Percentiles rank a stretch among this genome's conserved stretches.
These are phyloP conservation scores for Trichosanthes truncata DNA, from an alignment of 306 rosid species.

Conservation along the genomic window DNA sequence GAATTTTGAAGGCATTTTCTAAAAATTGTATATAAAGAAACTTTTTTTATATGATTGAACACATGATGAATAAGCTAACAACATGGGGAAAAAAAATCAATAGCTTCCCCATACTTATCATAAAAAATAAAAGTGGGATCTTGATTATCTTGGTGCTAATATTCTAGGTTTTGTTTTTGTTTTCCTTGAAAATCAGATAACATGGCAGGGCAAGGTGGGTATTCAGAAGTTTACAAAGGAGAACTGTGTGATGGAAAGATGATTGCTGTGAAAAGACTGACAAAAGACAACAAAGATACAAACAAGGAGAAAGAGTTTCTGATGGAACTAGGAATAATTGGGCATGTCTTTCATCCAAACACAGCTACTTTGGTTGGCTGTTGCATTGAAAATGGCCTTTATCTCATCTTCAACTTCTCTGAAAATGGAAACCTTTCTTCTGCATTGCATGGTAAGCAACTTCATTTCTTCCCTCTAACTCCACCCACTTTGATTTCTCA, in stretches of 20 bases:
- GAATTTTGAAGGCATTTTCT: too few relatives aligned
- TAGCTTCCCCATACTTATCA: too few relatives aligned
- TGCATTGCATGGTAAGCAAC: slow-evolving; percentile 60
- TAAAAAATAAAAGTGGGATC: too few relatives aligned
- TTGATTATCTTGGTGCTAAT: too few relatives aligned
- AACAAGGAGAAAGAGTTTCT: slow-evolving; percentile 88
- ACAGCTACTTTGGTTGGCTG: slow-evolving; percentile 66
- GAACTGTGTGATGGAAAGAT: slow-evolving; percentile 42
- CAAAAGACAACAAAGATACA: slow-evolving; percentile 67
- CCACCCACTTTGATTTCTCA: too few relatives aligned
- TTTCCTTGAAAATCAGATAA: slow-evolving; percentile 32
- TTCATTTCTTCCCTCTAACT: too few relatives aligned
- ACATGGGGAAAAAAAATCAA: too few relatives aligned
- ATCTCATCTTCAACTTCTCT: slow-evolving; percentile 63
- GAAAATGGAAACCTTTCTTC: slow-evolving; percentile 86
- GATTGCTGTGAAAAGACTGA: slow-evolving; percentile 83
- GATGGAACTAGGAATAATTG: slow-evolving; percentile 80
- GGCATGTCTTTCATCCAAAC: slow-evolving; percentile 80
- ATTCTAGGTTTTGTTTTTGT: too few relatives aligned
- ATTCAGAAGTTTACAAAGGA: slow-evolving; percentile 87
- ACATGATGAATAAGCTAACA: too few relatives aligned
- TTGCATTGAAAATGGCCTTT: slow-evolving; percentile 82
- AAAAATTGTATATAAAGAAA: too few relatives aligned
- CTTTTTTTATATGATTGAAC: too few relatives aligned
- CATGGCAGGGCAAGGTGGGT: slow-evolving; percentile 79